A percentile compares a stretch with the other conserved stretches of the same genome.
phyloP scores from a whole-genome alignment of 164 flowering plant species.

The Liriodendron chinense region DNA sequence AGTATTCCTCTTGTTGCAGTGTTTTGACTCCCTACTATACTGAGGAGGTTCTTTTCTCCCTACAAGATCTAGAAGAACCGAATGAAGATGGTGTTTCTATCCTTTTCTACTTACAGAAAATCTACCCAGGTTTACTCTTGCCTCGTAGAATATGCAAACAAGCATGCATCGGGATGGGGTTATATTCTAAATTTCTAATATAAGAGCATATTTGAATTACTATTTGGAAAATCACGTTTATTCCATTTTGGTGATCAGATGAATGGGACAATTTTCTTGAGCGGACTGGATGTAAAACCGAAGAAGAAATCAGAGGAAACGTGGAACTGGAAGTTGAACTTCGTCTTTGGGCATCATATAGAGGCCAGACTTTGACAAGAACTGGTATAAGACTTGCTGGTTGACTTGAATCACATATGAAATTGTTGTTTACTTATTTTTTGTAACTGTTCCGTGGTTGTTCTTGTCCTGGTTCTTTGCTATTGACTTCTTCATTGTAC shows the following conservation, averaged over 20 bases:
- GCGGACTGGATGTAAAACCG: slow-evolving; percentile 50
- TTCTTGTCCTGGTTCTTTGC: neutral
- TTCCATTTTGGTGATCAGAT: slow-evolving; percentile 38
- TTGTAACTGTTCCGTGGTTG: neutral
- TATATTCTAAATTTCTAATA: neutral
- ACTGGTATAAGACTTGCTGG: slow-evolving; percentile 49
- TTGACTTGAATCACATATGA: neutral
- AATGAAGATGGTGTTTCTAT: slow-evolving; percentile 98
- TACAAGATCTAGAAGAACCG: slow-evolving; percentile 53
- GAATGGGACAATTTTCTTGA: slow-evolving; percentile 93
- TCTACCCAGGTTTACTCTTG: slow-evolving; percentile 70
- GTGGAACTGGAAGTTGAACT: slow-evolving; percentile 69
- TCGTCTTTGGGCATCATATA: slow-evolving; percentile 94
- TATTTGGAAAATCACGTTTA: neutral
- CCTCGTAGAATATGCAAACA: neutral
- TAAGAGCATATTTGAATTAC: neutral
- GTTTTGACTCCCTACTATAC: slow-evolving; percentile 91
- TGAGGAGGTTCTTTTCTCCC: slow-evolving; percentile 91
- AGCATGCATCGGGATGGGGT: neutral
- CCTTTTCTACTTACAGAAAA: slow-evolving; percentile 93
- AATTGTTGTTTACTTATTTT: neutral
- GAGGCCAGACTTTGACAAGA: slow-evolving; percentile 90
- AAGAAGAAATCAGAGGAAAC: slow-evolving; percentile 54
- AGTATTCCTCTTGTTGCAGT: slow-evolving; percentile 32
- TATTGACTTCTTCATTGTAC: neutral